Evolutionary conservation across 2,329 filamentous ascomycete genomes (phyloP).

Genomic region (Neopestalotiopsis sp.): DNA sequence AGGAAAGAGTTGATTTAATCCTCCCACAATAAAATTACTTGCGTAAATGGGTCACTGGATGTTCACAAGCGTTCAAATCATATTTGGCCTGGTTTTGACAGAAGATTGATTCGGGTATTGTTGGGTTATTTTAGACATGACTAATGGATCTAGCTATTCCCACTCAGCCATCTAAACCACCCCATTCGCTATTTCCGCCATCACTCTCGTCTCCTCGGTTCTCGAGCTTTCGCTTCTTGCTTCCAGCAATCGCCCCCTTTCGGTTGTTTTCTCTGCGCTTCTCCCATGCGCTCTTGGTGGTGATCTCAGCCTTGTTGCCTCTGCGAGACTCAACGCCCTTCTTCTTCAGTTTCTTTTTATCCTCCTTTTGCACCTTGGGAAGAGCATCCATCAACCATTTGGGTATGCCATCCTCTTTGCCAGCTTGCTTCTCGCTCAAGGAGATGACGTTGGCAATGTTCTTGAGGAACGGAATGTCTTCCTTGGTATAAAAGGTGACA

Average conservation of each 20-base stretch:
- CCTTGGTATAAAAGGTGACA: constrained; percentile 93
- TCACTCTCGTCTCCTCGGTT: constrained; percentile 34
- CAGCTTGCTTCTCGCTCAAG: constrained; percentile 75
- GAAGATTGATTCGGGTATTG: too few species aligned
- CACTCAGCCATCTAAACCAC: constrained; percentile 51
- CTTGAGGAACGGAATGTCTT: constrained; percentile 88
- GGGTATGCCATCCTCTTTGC: constrained; percentile 65
- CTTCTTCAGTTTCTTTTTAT: constrained; percentile 81
- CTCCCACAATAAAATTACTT: too few species aligned
- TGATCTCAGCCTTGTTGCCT: constrained; percentile 69
- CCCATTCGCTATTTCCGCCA: constrained; percentile 48
- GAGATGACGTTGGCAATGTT: constrained; percentile 93
- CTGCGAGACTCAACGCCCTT: constrained; percentile 74
- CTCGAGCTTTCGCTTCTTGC: constrained; percentile 57
- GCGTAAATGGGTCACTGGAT: too few species aligned
- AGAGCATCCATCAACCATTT: constrained; percentile 89
- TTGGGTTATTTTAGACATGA: background rate
- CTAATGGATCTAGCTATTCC: constrained; percentile 37
- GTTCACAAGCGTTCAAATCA: too few species aligned
- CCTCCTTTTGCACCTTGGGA: constrained; percentile 81
- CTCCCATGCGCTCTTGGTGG: constrained; percentile 80
- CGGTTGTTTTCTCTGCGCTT: constrained; percentile 70
- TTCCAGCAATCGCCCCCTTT: constrained; percentile 65
- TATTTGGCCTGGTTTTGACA: too few species aligned
- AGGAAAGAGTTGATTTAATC: too few species aligned